Base-by-base conservation (phyloP, 345 rosid species). In the Salix arbutifolia region DNA sequence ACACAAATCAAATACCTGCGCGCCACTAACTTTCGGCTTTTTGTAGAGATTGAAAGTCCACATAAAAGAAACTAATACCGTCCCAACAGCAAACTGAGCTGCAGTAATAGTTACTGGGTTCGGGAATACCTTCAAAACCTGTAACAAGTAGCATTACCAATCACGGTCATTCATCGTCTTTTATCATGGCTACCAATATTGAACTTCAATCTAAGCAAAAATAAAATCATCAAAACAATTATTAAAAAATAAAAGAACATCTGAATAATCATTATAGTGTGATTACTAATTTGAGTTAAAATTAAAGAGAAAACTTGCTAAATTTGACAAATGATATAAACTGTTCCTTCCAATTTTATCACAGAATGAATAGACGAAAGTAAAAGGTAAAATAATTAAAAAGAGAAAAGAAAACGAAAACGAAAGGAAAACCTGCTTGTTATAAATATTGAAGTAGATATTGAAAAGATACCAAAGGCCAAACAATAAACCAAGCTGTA, bases 361-460 rank as follows among this genome's bases (percentile, higher is more conserved):
- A 52, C 9, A 18, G 4, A 58, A 23, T 3, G 17, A 26, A 28
- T 6, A 53, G 35, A 26, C 28, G 4, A 33, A 72, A 66, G 19
- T n/a, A 16, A 72, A 48, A 64, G 6, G 0, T n/a, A 25, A 40
- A 26, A 74, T 9, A 44, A 1, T 53, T 28, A 11, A 66, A 14
- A 8, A 37, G 2, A 64, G 14, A 1, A 7, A 0, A 26, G 10
- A 23, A 5, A 78, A 18, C 9, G 8, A 28, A 50, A 17, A 11
- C 7, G 71, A 48, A 19, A 48, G 30, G 12, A 67, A 74, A 61
- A 96, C 99, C 99, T 94, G 98, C 76, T 96, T 96, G 86, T 96
- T 94, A 86, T 96, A 96, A 77, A 96, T 96, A 83, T 96, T 96
- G 96, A 96, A 96, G 95, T 94, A 94, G 85, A 94, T 96, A 78